Evolutionary conservation across 2,329 filamentous ascomycete species (phyloP).

Genomic region (Colletotrichum chlorophyti): DNA sequence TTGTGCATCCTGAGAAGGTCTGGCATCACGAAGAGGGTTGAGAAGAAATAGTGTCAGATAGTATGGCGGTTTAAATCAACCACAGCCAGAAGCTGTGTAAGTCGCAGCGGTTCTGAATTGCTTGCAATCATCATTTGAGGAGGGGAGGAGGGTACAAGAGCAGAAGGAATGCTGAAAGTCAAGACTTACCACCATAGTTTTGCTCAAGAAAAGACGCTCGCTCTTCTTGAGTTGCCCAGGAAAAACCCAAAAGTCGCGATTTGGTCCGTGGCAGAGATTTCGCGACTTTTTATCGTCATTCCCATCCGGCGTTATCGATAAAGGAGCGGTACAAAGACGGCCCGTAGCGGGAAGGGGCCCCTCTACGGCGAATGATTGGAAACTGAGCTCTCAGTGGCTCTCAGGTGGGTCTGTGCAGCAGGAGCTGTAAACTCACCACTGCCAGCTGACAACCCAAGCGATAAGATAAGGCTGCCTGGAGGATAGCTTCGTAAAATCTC

Average conservation of each 20-base stretch:
- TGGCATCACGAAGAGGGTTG: constrained; percentile 18
- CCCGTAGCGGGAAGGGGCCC: background rate
- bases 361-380: background rate
- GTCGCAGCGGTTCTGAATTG: constrained; percentile 57
- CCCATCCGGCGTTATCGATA: constrained; percentile 26
- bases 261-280: background rate
- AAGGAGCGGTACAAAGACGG: constrained; percentile 11
- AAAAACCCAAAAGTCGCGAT: rapidly evolving
- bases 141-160: background rate
- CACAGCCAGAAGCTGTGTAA: constrained; percentile 52
- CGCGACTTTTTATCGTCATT: constrained; percentile 3
- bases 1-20: constrained; percentile 31
- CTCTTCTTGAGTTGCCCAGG: constrained; percentile 18
- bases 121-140: constrained; percentile 43
- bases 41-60: constrained; percentile 39
- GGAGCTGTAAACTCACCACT: background rate
- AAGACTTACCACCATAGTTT: constrained; percentile 27
- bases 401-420: too few species aligned
- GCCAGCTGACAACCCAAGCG: background rate
- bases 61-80: constrained; percentile 50
- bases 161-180: background rate
- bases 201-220: constrained; percentile 22
- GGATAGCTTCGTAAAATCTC: constrained; percentile 29
- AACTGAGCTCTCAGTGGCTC: background rate
- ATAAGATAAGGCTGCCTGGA: constrained; percentile 28